These are phyloP conservation scores for Stramenopiles sp. DNA, from an alignment of 352 stramenopile genomes.

Conservation along the genomic window DNA sequence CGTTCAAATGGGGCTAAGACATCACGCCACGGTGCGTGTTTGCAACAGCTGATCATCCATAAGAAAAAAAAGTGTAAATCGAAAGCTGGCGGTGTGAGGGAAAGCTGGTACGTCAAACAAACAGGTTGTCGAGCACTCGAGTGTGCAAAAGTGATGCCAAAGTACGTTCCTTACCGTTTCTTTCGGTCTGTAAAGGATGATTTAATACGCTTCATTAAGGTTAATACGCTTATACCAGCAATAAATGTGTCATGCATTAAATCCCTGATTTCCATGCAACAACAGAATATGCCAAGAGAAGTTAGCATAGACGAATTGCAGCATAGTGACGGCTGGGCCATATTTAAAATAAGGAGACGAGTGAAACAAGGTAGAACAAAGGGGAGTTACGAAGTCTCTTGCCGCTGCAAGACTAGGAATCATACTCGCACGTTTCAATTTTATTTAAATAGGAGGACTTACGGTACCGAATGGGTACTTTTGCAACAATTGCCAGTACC, in stretches of 20 bases:
- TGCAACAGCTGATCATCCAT: neutral
- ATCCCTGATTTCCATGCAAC: neutral
- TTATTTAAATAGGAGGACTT: neutral
- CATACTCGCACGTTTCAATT: neutral
- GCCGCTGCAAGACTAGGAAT: neutral
- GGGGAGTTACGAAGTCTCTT: neutral
- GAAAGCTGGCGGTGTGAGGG: no score
- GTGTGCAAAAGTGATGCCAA: neutral
- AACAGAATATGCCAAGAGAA: neutral
- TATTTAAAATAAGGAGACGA: neutral
- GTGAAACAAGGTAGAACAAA: neutral
- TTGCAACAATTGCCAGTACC: neutral
- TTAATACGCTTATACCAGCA: neutral
- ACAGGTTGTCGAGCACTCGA: neutral
- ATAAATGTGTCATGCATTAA: neutral
- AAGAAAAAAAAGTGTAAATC: neutral
- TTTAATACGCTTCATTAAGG: neutral
- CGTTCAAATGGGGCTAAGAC: neutral
- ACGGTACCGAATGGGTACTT: neutral
- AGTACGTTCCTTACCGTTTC: neutral
- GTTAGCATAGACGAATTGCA: neutral
- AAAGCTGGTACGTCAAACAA: neutral
- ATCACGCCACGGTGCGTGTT: neutral
- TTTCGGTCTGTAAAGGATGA: neutral
- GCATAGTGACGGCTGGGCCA: neutral